These are phyloP conservation scores for Zygosaccharomyces pseudorouxii DNA, from an alignment of 805 yeast species.

Conservation along the genomic window DNA sequence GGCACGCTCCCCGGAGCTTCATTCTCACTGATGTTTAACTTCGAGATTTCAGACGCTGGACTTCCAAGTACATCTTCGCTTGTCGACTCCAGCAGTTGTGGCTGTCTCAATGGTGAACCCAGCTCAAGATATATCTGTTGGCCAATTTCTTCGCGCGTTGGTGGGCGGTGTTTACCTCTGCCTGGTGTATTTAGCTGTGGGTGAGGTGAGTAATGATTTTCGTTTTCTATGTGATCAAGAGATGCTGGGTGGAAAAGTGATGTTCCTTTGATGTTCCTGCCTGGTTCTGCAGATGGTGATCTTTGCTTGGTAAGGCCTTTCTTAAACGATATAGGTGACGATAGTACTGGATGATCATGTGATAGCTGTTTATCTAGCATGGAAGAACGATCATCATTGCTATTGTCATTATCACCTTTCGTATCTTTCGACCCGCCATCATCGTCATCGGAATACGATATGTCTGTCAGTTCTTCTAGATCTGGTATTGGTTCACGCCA, in stretches of 20 bases:
- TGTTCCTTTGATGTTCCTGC: background rate
- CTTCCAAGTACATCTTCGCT: slow-evolving; percentile 6
- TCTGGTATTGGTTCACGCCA: slow-evolving; percentile 83
- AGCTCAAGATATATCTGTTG: slow-evolving; percentile 32
- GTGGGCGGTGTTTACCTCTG: slow-evolving; percentile 6
- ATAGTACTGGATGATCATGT: background rate
- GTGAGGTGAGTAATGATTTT: slow-evolving; percentile 4
- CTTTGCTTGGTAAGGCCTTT: background rate
- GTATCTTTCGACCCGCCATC: background rate
- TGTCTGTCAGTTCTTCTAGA: slow-evolving; percentile 55
- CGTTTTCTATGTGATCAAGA: slow-evolving; percentile 5
- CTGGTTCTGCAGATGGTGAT: background rate
- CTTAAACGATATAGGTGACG: background rate
- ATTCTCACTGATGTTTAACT: slow-evolving; percentile 2
- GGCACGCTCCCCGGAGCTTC: slow-evolving; percentile 14
- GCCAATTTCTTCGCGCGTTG: slow-evolving; percentile 26
- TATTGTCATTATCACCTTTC: background rate
- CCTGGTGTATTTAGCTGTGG: slow-evolving; percentile 8
- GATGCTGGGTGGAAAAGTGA: background rate
- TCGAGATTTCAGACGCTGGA: slow-evolving; percentile 10
- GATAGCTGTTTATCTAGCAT: background rate
- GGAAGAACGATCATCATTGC: background rate
- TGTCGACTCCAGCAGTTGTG: slow-evolving; percentile 18
- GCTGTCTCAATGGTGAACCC: slow-evolving; percentile 35
- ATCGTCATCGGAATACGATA: slow-evolving; percentile 37